Base-by-base conservation (phyloP, 176 grass and related monocot species). In the Carex kokanica region DNA sequence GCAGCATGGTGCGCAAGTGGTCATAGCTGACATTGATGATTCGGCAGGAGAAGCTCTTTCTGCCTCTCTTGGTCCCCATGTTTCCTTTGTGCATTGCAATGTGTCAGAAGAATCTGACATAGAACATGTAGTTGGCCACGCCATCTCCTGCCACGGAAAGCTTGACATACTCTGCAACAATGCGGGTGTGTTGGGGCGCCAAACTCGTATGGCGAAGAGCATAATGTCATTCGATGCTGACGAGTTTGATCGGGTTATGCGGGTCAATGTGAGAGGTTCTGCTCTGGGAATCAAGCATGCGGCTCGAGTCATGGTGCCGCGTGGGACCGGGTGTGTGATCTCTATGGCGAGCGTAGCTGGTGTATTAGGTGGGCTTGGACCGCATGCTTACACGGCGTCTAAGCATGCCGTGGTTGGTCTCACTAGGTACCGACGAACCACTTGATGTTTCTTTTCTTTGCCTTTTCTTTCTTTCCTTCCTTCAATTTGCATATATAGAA, bases 251-350 rank as follows among this genome's bases (percentile, higher is more conserved):
- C 82, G 83, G 63, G 96, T 99, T n/a, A 85, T 97, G 79, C 89
- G 93, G 59, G 88, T 99, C 93, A 99, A 99, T 91, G 89, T 89
- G 60, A 88, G 94, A 29, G 96, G 96, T 78, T 81, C 96, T 6
- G 96, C 96, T 36, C 89, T 99, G 14, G 93, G 93, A 25, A 95
- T 99, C 93, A 99, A 99, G 89, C 96, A 99, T 87, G 96, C 96
- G 2, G 96, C 93, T 24, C 87, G 65, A 12, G 96, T 90, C 88
- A 99, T 99, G 96, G 25, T 84, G 20, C 45, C 77, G 0, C 88
- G 91, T 63, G 54, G 85, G 4, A 15, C 83, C 11, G 96, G 96
- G 4, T 88, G 91, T 91, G 91, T 99, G 65, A 83, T 99, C 45
- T 99, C 96, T 41, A 86, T 99, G 23, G 91, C 96, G 12, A 99